Base-by-base conservation (phyloP, 2,329 filamentous ascomycete species). In the Cladorrhinum sp. region DNA sequence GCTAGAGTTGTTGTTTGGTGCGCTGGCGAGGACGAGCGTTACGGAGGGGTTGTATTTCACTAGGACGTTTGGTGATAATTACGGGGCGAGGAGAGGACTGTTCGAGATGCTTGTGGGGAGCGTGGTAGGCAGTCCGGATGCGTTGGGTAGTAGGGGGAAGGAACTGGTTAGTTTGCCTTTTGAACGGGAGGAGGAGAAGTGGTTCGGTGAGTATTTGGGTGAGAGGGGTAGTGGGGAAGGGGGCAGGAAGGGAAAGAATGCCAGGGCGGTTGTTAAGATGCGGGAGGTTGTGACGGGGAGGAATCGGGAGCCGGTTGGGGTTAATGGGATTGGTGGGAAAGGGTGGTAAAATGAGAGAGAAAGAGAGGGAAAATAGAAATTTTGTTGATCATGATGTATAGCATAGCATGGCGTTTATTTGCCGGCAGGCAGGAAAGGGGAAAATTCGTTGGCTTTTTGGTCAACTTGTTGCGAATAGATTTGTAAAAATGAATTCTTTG, bases 91-190 rank as follows among this genome's bases (percentile, higher is more conserved):
- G 23, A 82, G 82, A 62, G 76, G 80, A 58, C 83, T 93, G 16
- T 87, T 96, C 65, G 84, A 87, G 64, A 81, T 85, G 62, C 74
- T 95, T 7, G 77, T 94, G 3, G 73, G 79, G 8, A 79, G 80
- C 1, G 85, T 88, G 1, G 77, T 90, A 3, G 77, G 77, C 5
- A 73, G 65, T 24, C 46, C 62, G 8, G 33, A 14, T 75, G 76
- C 3, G 1, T 73, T 74, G 2, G 83, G 85, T 2, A 77, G 81
- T 16, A 82, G 84, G 18, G 86, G 86, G 0, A 82, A 85, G 51
- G 89, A 94, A 72, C 79, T 96, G 0, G 82, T 91, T 8, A 87
- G 88, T 63, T 74, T 94, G 63, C 89, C 91, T 0, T 83, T 96
- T n/a, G 85, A 85, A 60, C 72, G 78, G 1, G 77, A 83, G 18